Base-by-base conservation (phyloP, 1,284 basidiomycete genomes). In the Fomitopsis betulina region DNA sequence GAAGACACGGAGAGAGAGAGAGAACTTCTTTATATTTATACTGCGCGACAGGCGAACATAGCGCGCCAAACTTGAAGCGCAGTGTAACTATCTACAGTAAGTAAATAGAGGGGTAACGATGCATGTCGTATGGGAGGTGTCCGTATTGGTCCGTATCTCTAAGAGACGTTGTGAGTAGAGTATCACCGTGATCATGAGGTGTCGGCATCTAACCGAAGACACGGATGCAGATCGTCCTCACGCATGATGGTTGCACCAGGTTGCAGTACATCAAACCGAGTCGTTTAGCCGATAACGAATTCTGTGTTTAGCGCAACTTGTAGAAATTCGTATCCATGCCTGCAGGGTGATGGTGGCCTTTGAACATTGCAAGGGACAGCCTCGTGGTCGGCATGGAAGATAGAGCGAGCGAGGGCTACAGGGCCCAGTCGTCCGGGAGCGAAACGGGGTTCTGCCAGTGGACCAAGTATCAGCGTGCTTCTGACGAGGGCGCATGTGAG, bases 301-400 rank as follows among this genome's bases (percentile, higher is more conserved):
- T 47, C 25, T 30, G 3, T 25, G 15, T 37, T 17, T 47, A 13
- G 45, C 17, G 25, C 45, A 17, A 47, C 23, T n/a, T n/a, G 9
- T 13, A 47, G 45, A 30, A 47, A 0, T 47, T 30, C 17, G 45
- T 30, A 47, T 27, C 25, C 19, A 12, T 51, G 49, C 49, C 49
- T 51, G 49, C 49, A 21, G 49, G n/a, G 49, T 51, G 49, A 51
- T 51, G 49, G 32, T 33, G 49, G 49, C 49, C 49, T 19, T 23
- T 10, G 2, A 19, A 12, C 8, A 51, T 13, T 15, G 6, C n/a
- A 32, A 19, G 17, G 32, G 33, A 23, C 49, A 13, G 32, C 49
- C 49, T 33, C 49, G 49, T 51, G 49, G 30, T 17, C 33, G 30
- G 32, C 19, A 33, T 17, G 35, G 32, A 17, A 30, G 8, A 37